Conservation (phyloP, 371 early-diverging fungal genomes). For the Syncephalastrum sp. region DNA sequence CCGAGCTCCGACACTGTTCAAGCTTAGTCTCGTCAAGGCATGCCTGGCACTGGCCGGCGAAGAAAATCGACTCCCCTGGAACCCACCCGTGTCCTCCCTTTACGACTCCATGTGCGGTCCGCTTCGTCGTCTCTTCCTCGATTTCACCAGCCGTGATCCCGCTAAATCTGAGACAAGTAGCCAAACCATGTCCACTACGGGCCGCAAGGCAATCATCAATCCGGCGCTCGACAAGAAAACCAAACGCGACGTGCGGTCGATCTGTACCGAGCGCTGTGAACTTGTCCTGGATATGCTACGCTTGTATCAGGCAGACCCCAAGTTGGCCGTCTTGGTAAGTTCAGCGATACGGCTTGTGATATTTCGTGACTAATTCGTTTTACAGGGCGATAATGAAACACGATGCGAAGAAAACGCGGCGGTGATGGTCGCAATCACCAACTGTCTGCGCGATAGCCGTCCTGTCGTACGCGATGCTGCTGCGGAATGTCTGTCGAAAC, state of each 20-base stretch:
- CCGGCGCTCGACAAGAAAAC: slow-evolving; percentile 34
- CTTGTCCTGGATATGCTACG: slow-evolving; percentile 73
- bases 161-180: slow-evolving; percentile 26
- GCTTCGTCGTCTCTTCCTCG: slow-evolving; percentile 69
- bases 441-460: slow-evolving; percentile 63
- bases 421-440: slow-evolving; percentile 66
- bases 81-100: slow-evolving; percentile 65
- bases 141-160: slow-evolving; percentile 48
- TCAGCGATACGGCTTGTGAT: neutral
- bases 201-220: slow-evolving; percentile 18
- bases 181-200: slow-evolving; percentile 9
- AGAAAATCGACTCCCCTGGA: slow-evolving; percentile 72
- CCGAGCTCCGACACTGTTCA: slow-evolving; percentile 68
- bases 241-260: slow-evolving; percentile 45
- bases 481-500: slow-evolving; percentile 66
- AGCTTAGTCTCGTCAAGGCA: slow-evolving; percentile 74
- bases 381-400: slow-evolving; percentile 38
- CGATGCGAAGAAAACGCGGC: slow-evolving; percentile 62
- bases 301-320: slow-evolving; percentile 73
- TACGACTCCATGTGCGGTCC: slow-evolving; percentile 69
- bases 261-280: slow-evolving; percentile 63
- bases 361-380: neutral
- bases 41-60: slow-evolving; percentile 74
- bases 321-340: slow-evolving; percentile 58
- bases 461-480: slow-evolving; percentile 67